phyloP scores from a whole-genome alignment of 176 grass and related monocot genomes.

The Lolium rigidum region DNA sequence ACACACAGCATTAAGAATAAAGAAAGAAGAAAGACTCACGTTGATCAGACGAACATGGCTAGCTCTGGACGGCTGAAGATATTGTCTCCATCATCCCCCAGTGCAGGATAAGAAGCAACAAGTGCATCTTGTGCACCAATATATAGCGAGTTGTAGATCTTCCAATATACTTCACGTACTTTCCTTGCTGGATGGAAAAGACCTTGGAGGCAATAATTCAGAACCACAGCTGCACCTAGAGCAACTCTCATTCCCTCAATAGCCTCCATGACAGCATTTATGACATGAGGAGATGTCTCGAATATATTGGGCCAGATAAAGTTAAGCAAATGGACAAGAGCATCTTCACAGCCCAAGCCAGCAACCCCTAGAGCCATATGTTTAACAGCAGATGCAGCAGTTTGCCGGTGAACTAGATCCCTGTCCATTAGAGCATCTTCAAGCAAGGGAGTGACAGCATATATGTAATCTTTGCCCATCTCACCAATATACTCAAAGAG shows the following conservation, averaged over 20 bases:
- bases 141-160: constrained; percentile 96
- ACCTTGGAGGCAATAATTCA: constrained; percentile 97
- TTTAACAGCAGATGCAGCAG: constrained; percentile 95
- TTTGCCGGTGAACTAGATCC: constrained; percentile 92
- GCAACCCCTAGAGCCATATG: constrained; percentile 95
- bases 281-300: constrained; percentile 92
- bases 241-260: constrained; percentile 98
- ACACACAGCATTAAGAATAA: not conserved
- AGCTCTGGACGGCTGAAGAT: constrained; percentile 81
- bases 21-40: constrained; percentile 47
- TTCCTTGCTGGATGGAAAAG: constrained; percentile 96
- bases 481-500: constrained; percentile 99
- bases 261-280: constrained; percentile 98
- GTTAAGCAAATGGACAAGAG: constrained; percentile 95
- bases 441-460: constrained; percentile 88
- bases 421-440: constrained; percentile 99
- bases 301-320: constrained; percentile 97
- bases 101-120: constrained; percentile 74
- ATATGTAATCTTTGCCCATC: constrained; percentile 99
- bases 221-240: constrained; percentile 81
- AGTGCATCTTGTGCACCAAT: constrained; percentile 91
- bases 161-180: constrained; percentile 98
- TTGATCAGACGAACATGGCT: constrained; percentile 77
- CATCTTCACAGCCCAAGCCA: constrained; percentile 98
- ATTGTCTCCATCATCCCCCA: constrained; percentile 73